Conservation (phyloP, 148 eudicot species). For the Chenopodium suecicum region DNA sequence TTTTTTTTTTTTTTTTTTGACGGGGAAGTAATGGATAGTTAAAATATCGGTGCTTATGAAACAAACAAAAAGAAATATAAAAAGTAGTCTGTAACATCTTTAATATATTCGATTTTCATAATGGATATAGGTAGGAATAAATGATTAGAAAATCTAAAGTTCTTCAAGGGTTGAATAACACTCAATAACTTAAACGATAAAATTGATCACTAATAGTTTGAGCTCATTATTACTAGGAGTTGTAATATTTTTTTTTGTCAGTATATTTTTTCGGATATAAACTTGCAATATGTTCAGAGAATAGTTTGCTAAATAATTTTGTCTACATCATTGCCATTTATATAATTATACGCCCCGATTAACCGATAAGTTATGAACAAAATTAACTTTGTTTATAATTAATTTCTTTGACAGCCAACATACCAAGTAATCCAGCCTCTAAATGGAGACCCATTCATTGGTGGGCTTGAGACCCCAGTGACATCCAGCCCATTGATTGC, state of each 20-base stretch:
- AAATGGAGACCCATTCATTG: constrained; percentile 97
- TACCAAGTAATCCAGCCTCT: constrained; percentile 93
- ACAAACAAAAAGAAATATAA: too few relatives aligned
- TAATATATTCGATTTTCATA: too few relatives aligned
- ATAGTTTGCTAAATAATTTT: background rate
- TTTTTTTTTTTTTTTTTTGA: too few relatives aligned
- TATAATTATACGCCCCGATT: too few relatives aligned
- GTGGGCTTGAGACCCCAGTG: constrained; percentile 92
- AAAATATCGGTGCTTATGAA: too few relatives aligned
- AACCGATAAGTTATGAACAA: background rate
- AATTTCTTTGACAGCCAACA: constrained; percentile 51
- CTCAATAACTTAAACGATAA: background rate
- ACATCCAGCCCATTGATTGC: constrained; percentile 98
- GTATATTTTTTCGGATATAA: too few relatives aligned
- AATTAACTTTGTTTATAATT: background rate
- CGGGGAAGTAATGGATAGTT: too few relatives aligned
- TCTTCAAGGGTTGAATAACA: too few relatives aligned
- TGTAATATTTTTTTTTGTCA: background rate
- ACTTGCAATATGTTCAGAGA: background rate
- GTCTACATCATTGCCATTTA: background rate
- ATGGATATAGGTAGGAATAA: too few relatives aligned
- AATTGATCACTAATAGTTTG: background rate
- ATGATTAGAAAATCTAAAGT: too few relatives aligned
- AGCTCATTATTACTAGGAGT: background rate
- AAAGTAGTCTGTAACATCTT: too few relatives aligned